A percentile compares a stretch with the other conserved stretches of the same genome.
These are phyloP conservation scores for Trametes cinnabarina DNA, from an alignment of 768 basidiomycete genomes.

Conservation along the genomic window DNA sequence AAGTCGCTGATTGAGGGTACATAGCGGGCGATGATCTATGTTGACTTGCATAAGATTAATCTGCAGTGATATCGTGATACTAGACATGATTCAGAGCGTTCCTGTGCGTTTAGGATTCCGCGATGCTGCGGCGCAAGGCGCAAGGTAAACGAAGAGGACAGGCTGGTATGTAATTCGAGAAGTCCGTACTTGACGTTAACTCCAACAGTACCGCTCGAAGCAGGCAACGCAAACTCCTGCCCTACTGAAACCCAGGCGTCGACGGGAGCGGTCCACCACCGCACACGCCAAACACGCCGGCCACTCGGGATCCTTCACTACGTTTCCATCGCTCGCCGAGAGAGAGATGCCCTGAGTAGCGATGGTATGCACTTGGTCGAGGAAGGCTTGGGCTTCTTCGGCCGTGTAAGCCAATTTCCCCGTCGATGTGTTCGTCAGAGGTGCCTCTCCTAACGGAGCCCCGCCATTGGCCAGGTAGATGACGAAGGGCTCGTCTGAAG, in stretches of 20 bases:
- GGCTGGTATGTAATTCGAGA: not conserved
- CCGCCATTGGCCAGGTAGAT: slow-evolving; percentile 62
- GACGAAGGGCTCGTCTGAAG: slow-evolving; percentile 43
- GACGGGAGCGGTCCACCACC: slow-evolving; percentile 43
- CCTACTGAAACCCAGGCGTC: slow-evolving; percentile 16
- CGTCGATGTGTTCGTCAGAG: slow-evolving; percentile 45
- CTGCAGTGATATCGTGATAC: too few species aligned
- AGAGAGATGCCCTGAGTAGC: slow-evolving; percentile 43
- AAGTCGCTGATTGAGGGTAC: too few species aligned
- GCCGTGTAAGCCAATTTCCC: slow-evolving; percentile 36
- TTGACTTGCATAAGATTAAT: too few species aligned
- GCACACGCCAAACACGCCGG: slow-evolving; percentile 71
- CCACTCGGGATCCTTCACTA: slow-evolving; percentile 46
- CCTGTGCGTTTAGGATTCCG: too few species aligned
- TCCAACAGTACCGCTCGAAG: slow-evolving; percentile 33
- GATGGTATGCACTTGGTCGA: slow-evolving; percentile 44
- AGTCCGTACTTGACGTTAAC: slow-evolving; percentile 3
- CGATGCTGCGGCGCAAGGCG: too few species aligned
- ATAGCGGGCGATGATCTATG: too few species aligned
- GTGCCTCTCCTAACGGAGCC: slow-evolving; percentile 37
- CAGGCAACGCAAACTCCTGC: slow-evolving; percentile 28
- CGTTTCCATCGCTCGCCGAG: slow-evolving; percentile 25
- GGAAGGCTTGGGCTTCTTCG: slow-evolving; percentile 41
- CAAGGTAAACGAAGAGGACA: too few species aligned
- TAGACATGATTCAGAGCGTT: too few species aligned